Evolutionary conservation across 2,329 filamentous ascomycete genomes (phyloP).

Genomic region (Aspergillus sp.): DNA sequence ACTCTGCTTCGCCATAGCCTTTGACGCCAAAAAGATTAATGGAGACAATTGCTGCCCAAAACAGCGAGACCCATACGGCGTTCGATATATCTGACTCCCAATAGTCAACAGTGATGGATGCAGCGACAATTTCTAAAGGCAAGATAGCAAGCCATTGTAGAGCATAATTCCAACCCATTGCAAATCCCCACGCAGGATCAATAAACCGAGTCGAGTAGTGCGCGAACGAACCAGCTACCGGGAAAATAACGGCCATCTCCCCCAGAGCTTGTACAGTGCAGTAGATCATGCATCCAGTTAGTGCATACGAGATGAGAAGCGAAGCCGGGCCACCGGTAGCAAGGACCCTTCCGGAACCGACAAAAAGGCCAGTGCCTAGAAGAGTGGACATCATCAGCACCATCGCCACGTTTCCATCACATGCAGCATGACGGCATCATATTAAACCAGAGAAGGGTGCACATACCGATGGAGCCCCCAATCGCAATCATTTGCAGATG

Average conservation of each 20-base stretch:
- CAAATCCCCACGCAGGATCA: conserved; percentile 91
- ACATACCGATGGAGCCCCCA: conserved; percentile 77
- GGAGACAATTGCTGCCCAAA: conserved; percentile 69
- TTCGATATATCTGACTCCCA: conserved; percentile 68
- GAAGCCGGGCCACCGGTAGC: conserved; percentile 74
- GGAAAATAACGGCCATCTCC: conserved; percentile 86
- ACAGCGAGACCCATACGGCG: conserved; percentile 79
- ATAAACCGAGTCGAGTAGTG: conserved; percentile 90
- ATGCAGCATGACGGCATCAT: background rate
- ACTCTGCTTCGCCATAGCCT: conserved; percentile 87
- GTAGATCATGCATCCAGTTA: conserved; percentile 85
- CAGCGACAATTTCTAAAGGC: conserved; percentile 83
- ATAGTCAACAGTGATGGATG: conserved; percentile 78
- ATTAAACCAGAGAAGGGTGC: background rate
- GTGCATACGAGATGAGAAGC: conserved; percentile 71
- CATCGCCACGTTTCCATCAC: background rate
- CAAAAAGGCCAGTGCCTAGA: conserved; percentile 77
- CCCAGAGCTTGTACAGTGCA: conserved; percentile 89
- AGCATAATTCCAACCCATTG: conserved; percentile 94
- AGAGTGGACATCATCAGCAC: conserved; percentile 13
- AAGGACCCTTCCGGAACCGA: conserved; percentile 74
- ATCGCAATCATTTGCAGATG: conserved; percentile 99
- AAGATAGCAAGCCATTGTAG: conserved; percentile 83
- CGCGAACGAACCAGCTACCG: conserved; percentile 87
- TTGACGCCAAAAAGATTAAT: conserved; percentile 90